phyloP scores from a whole-genome alignment of 495 filamentous ascomycete genomes.

The Thermothielavioides terrestris region DNA sequence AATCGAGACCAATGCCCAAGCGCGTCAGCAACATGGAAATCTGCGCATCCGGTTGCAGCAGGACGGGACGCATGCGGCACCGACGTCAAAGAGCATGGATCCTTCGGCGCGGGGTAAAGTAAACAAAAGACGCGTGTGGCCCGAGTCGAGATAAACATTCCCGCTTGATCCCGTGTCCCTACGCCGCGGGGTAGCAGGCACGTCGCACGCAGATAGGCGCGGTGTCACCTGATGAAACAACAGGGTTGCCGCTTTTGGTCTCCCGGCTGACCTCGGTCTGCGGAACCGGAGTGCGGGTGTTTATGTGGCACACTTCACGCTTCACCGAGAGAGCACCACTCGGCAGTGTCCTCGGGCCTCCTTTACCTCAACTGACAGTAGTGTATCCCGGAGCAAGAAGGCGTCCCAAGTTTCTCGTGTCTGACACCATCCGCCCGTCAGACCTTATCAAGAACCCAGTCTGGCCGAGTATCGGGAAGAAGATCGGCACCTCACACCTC shows the following conservation, averaged over 20 bases:
- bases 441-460: no score
- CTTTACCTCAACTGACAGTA: neutral
- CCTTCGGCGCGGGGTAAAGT: conserved; percentile 11
- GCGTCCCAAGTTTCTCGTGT: no score
- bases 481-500: no score
- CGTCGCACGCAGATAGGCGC: conserved; percentile 5
- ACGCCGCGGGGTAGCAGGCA: conserved; percentile 14
- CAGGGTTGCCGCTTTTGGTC: neutral
- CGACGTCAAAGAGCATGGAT: neutral
- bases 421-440: no score
- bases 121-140: conserved; percentile 12
- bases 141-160: conserved; percentile 9
- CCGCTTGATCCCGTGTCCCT: neutral
- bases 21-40: neutral
- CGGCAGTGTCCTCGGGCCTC: neutral
- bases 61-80: conserved; percentile 1
- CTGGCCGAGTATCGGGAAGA: no score
- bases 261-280: neutral
- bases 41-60: neutral
- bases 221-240: conserved; percentile 14
- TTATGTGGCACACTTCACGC: neutral
- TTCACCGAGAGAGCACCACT: neutral
- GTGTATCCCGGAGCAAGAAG: no score
- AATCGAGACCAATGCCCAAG: neutral
- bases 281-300: neutral